Evolutionary conservation across 305 asterid species (phyloP).

Genomic region (Fraxinus latifolia): DNA sequence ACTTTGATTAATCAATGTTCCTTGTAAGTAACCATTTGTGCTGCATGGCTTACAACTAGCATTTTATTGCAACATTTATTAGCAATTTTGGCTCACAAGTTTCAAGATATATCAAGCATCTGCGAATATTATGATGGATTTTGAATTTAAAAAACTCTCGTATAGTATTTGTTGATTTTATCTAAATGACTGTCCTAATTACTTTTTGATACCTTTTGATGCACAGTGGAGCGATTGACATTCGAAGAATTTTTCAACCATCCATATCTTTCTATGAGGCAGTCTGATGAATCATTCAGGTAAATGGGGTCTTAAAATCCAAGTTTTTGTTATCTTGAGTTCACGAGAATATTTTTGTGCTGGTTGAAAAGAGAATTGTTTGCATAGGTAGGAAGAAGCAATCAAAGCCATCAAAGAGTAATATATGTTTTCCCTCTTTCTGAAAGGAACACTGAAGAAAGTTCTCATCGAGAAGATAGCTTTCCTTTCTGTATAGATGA

Average conservation of each 20-base stretch:
- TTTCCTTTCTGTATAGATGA: conserved; percentile 65
- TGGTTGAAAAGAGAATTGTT: not conserved
- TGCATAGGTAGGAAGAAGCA: conserved; percentile 40
- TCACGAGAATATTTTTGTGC: conserved; percentile 5
- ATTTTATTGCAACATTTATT: not conserved
- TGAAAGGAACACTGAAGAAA: conserved; percentile 44
- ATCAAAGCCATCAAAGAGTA: conserved; percentile 27
- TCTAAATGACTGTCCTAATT: not conserved
- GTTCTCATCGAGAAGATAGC: conserved; percentile 57
- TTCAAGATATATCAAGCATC: not conserved
- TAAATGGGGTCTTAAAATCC: conserved; percentile 29
- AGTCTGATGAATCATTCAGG: conserved; percentile 53
- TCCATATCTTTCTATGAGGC: conserved; percentile 65
- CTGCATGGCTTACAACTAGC: conserved; percentile 7
- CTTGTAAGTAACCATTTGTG: not conserved
- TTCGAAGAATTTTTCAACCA: conserved; percentile 95
- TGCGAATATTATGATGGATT: not conserved
- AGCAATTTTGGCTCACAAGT: not conserved
- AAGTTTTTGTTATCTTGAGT: conserved; percentile 21
- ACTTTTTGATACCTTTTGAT: conserved; percentile 18
- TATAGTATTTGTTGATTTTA: not conserved
- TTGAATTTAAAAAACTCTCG: not conserved
- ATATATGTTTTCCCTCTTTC: conserved; percentile 45
- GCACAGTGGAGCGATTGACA: conserved; percentile 82
- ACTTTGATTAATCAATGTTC: not conserved